Base-by-base conservation (phyloP, 331 rosid species). In the Spiraea crenata region DNA sequence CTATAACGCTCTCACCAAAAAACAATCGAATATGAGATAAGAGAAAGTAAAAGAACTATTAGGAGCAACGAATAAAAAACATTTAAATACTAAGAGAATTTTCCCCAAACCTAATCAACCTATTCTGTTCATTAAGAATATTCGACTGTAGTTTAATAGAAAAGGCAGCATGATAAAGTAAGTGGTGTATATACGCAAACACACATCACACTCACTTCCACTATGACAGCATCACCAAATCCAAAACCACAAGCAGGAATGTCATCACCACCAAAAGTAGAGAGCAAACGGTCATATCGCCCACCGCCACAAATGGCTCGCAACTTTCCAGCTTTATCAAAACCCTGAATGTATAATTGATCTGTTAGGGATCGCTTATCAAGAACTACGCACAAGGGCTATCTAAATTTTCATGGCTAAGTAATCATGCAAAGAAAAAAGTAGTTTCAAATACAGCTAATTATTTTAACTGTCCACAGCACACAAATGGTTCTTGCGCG, bases 221-320 rank as follows among this genome's bases (percentile, higher is more conserved):
- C 87, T 77, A 93, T 82, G 66, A 93, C 99, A 46, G 99, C 99
- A 83, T 93, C 99, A 65, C 99, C 97, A 86, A 93, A 93, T 58
- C 99, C 97, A 73, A 93, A 93, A 73, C 96, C 97, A 82, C 97
- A 91, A 58, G 97, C 96, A 79, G 99, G 87, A 76, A 89, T 74
- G 64, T 91, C 96, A 71, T 89, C 97, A 25, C 92, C 95, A 14
- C 99, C 99, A 83, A 87, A 91, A 35, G 96, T 93, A 69, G 99
- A 91, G 85, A 93, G 92, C 77, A 93, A 79, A 50, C 42, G 81
- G 76, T 93, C 99, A 81, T 93, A 93, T 73, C 99, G 77, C 37
- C 99, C 99, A 49, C 97, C 99, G 19, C 99, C 99, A 63, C 99
- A 93, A 74, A 93, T 87, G 78, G 99, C 99, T 74, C 99, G 91